phyloP scores from a whole-genome alignment of 2,329 filamentous ascomycete genomes.

The Pseudogymnoascus sp. region DNA sequence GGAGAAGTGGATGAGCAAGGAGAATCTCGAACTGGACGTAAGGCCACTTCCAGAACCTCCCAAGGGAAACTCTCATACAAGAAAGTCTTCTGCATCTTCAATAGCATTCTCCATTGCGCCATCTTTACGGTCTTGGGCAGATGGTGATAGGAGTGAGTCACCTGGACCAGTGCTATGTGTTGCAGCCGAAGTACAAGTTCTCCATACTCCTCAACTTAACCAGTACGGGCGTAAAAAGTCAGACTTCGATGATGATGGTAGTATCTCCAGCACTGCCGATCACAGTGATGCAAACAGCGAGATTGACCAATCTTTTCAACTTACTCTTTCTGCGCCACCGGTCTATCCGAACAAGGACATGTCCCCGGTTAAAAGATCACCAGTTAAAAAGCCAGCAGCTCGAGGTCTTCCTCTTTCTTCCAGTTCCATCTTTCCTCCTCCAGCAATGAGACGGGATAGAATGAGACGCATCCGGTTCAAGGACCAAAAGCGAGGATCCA shows the following conservation, averaged over 20 bases:
- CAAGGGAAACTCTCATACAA: neutral
- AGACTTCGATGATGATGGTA: neutral
- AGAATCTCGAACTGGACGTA: slow-evolving; percentile 14
- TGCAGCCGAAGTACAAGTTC: slow-evolving; percentile 12
- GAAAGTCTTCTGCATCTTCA: neutral
- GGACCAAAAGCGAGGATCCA: neutral
- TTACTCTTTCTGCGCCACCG: neutral
- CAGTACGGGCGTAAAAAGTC: neutral
- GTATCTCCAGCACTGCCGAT: neutral
- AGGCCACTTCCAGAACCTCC: slow-evolving; percentile 11
- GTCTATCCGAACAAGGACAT: neutral
- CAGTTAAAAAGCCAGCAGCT: neutral
- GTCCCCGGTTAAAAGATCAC: neutral
- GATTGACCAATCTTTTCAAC: neutral
- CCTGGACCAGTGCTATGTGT: slow-evolving; percentile 15
- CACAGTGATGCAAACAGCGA: neutral
- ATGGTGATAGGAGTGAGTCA: slow-evolving; percentile 9
- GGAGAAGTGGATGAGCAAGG: neutral
- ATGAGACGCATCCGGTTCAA: neutral
- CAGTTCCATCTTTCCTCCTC: neutral
- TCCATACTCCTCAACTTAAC: neutral
- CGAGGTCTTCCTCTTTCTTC: neutral
- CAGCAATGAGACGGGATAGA: neutral
- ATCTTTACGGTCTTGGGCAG: slow-evolving; percentile 2
- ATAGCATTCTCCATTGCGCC: neutral